phyloP scores from a whole-genome alignment of 2,329 filamentous ascomycete species.

The Samsoniella hepiali region DNA sequence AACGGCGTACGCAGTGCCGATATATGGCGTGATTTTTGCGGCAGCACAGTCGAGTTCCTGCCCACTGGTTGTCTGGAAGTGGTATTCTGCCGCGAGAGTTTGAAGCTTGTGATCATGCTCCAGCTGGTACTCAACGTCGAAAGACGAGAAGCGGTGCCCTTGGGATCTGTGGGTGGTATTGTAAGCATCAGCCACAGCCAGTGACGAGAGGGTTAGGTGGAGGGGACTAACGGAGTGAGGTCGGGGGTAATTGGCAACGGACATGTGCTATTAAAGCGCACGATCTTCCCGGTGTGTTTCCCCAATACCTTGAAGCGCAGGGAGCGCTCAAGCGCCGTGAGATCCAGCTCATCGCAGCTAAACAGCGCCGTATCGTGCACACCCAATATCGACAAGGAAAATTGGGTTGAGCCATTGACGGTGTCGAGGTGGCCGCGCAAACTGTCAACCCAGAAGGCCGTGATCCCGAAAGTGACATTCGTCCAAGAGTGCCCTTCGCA shows the following conservation, averaged over 20 bases:
- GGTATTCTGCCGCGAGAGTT: conserved; percentile 4
- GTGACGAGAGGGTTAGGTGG: too few species aligned
- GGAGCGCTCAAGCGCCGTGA: neutral
- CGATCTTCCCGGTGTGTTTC: neutral
- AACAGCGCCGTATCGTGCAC: neutral
- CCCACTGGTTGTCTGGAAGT: neutral
- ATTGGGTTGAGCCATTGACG: neutral
- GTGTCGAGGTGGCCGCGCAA: neutral
- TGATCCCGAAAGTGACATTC: neutral
- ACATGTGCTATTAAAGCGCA: conserved; percentile 1
- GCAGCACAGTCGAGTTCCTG: conserved; percentile 5
- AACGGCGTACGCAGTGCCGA: neutral
- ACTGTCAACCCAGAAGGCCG: neutral
- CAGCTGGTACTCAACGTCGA: conserved; percentile 4
- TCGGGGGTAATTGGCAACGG: conserved; percentile 4
- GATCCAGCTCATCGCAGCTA: neutral
- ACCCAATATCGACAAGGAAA: neutral
- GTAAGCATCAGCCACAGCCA: neutral
- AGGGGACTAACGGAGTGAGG: neutral
- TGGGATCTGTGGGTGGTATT: neutral
- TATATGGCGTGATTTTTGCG: conserved; percentile 12
- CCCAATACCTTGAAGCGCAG: neutral
- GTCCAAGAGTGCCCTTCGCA: neutral
- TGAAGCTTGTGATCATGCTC: conserved; percentile 6
- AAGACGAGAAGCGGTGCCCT: neutral